Conservation (phyloP, 129 eudicot genomes). For the Pulicaria dysenterica region DNA sequence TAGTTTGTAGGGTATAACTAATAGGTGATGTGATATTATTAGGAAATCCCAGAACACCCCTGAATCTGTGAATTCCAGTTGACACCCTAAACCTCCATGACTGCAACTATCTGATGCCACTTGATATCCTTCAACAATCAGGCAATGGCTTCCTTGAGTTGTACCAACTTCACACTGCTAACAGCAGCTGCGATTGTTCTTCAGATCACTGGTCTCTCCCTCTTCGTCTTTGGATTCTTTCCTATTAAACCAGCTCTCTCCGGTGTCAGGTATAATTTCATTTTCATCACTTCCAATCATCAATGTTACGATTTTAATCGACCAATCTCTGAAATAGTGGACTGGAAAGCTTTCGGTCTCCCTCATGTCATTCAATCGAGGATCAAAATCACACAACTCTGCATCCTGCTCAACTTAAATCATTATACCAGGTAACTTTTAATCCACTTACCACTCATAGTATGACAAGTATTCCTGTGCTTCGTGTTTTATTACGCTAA, state of each 20-base stretch:
- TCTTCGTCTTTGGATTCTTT: constrained; percentile 87
- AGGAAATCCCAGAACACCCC: too few relatives aligned
- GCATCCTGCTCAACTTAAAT: constrained; percentile 58
- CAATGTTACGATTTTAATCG: background rate
- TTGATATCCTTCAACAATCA: constrained; percentile 6
- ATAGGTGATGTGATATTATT: too few relatives aligned
- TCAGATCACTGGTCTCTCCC: constrained; percentile 66
- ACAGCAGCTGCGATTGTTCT: constrained; percentile 51
- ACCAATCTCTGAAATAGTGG: constrained; percentile 45
- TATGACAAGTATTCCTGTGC: background rate
- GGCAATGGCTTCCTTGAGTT: constrained; percentile 44
- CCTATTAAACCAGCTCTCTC: constrained; percentile 85
- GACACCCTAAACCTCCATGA: constrained; percentile 15
- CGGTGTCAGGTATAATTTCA: constrained; percentile 59
- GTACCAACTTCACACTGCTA: constrained; percentile 53
- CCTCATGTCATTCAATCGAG: constrained; percentile 38
- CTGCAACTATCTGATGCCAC: background rate
- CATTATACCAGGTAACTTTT: constrained; percentile 57
- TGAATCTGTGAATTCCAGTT: background rate
- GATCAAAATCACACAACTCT: constrained; percentile 43
- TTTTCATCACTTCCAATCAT: background rate
- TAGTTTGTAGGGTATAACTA: too few relatives aligned
- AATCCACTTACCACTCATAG: background rate
- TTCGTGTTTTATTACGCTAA: background rate
- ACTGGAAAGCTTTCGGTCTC: constrained; percentile 69